Evolutionary conservation across 2,329 filamentous ascomycete genomes (phyloP), one percentile per base, ranked within the genome.

Genomic region (Pseudogymnoascus sp.): DNA sequence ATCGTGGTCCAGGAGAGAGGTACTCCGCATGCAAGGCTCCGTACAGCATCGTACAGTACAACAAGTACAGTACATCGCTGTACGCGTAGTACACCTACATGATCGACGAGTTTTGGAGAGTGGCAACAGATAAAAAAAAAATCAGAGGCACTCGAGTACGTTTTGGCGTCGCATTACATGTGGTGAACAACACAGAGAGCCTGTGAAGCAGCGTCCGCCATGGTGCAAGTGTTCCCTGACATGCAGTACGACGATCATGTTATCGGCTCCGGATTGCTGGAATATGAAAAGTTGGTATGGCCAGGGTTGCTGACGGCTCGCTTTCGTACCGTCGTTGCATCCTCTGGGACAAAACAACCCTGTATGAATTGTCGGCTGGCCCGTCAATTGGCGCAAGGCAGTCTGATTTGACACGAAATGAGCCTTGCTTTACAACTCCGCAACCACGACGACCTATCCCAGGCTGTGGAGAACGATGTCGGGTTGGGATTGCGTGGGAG

Each of bases 181-280:
- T 34, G 51, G 48, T 54, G 23, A 54, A 31, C 48, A 31, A 11
- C 48, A 54, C 10, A 31, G n/a, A 11, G 23, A 57, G n/a, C 8
- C 25, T 11, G 7, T 31, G n/a, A 19, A 57, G 28, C 31, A 57
- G 28, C 28, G 34, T 34, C 25, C 6, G 5, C n/a, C 28, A 34
- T 57, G 16, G 25, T 21, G 25, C 51, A 34, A 19, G 28, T 28
- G n/a, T 19, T 57, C 25, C 51, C 28, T 57, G 51, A 13, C 51
- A 57, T 57, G 51, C 51, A 57, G 51, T 57, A 57, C 51, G 51
- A 57, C 51, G 51, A 57, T 57, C 51, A 34, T 57, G 28, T 8
- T 19, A 57, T 57, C 51, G 51, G 51, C 28, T 57, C 51, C 51
- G 51, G n/a, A 34, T 57, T 19, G 51, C 51, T 57, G 51, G 51